Percentiles rank a stretch among this genome's conserved stretches.
These are phyloP conservation scores for Scedosporium apiospermum DNA, from an alignment of 2,329 filamentous ascomycete species.

Conservation along the genomic window DNA sequence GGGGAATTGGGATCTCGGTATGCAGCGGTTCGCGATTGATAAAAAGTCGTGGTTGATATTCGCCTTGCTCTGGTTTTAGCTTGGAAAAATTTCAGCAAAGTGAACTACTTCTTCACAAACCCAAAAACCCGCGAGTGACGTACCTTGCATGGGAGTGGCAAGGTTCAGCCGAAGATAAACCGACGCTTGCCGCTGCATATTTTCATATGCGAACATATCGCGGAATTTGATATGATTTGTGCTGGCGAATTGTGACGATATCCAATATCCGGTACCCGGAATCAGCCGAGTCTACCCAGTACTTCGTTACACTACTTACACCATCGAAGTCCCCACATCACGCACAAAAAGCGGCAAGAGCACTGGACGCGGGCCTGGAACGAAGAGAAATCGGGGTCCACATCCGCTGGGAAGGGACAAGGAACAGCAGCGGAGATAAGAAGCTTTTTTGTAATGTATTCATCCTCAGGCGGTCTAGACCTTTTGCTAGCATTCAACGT, in stretches of 20 bases:
- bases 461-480: no score
- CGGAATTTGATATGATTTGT: background rate
- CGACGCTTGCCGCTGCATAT: no score
- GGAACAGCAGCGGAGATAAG: no score
- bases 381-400: no score
- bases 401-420: no score
- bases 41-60: background rate
- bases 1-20: background rate
- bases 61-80: background rate
- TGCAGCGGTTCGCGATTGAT: background rate
- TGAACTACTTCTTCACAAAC: background rate
- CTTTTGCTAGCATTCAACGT: no score
- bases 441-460: no score
- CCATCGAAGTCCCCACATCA: no score
- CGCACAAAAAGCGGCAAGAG: no score
- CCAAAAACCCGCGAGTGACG: background rate
- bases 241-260: background rate
- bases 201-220: background rate
- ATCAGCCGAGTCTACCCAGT: constrained; percentile 1
- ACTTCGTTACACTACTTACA: no score
- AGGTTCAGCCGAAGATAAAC: background rate
- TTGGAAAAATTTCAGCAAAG: background rate
- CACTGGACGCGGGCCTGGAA: no score
- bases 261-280: constrained; percentile 1
- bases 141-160: background rate